Conservation (phyloP, 163 green algal genomes). For the Volvox carteri region DNA sequence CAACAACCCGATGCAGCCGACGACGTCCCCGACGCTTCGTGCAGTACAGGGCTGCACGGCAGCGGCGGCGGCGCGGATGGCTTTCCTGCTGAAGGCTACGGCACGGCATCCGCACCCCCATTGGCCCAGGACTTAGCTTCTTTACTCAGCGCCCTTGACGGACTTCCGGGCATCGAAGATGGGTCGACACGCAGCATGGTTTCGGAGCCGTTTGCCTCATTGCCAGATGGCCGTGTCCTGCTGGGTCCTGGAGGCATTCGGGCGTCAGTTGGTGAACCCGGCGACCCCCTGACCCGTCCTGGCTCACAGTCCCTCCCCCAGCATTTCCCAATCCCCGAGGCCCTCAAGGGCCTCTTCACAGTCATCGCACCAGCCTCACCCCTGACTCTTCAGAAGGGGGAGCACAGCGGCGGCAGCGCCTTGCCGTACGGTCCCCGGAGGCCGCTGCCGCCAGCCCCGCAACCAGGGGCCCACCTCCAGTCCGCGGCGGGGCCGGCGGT, state of each 20-base stretch:
- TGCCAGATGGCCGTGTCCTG: not conserved
- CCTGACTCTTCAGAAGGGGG: not conserved
- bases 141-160: slow-evolving; percentile 47
- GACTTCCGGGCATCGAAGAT: not conserved
- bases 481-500: not conserved
- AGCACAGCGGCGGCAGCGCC: slow-evolving; percentile 30
- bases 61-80: too few species aligned
- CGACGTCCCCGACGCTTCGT: too few species aligned
- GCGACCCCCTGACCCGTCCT: not conserved
- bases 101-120: too few species aligned
- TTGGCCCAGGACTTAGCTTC: slow-evolving; percentile 43
- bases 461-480: too few species aligned
- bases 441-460: too few species aligned
- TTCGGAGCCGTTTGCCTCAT: not conserved
- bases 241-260: not conserved
- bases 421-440: too few species aligned
- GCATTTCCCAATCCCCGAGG: not conserved
- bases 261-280: not conserved
- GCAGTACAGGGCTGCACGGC: too few species aligned
- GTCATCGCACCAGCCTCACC: slow-evolving; percentile 21
- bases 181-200: not conserved
- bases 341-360: not conserved
- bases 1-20: not conserved
- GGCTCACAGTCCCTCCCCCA: too few species aligned
- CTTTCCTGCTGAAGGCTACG: too few species aligned